Conservation (phyloP, 164 flowering plant species). For the Magnolia sinica region DNA sequence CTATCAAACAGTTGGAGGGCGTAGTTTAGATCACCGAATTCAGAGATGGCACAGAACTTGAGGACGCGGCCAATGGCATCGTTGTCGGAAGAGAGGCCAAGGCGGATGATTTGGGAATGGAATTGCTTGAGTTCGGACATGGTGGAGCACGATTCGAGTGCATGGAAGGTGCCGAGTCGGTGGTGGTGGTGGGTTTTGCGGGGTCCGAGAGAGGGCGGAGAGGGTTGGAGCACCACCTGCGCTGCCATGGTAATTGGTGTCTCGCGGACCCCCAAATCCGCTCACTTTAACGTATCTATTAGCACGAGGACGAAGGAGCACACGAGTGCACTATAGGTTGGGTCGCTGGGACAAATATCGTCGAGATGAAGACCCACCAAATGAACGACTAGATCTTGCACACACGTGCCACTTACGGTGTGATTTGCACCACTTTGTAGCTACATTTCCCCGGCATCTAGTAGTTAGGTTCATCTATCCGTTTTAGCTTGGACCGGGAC, state of each 20-base stretch:
- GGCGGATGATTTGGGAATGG: slow-evolving; percentile 17
- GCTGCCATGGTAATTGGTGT: background rate
- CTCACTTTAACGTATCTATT: too few species aligned
- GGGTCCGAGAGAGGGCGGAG: background rate
- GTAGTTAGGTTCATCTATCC: too few species aligned
- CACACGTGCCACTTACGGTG: too few species aligned
- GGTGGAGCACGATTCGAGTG: slow-evolving; percentile 15
- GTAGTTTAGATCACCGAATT: slow-evolving; percentile 11
- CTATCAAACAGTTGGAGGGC: slow-evolving; percentile 16
- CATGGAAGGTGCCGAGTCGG: background rate
- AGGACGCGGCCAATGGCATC: slow-evolving; percentile 18
- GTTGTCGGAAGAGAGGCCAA: slow-evolving; percentile 17
- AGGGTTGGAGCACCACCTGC: background rate
- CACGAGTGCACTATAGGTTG: too few species aligned
- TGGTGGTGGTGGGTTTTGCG: background rate
- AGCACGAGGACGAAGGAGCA: too few species aligned
- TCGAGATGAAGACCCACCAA: too few species aligned
- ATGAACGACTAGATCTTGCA: too few species aligned
- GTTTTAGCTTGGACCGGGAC: too few species aligned
- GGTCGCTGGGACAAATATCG: too few species aligned
- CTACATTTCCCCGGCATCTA: too few species aligned
- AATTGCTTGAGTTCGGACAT: slow-evolving; percentile 17
- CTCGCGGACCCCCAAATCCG: too few species aligned
- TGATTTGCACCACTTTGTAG: too few species aligned
- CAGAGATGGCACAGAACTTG: slow-evolving; percentile 15